Base-by-base conservation (phyloP, 257 asterid genomes). In the Solanum dulcamara region DNA sequence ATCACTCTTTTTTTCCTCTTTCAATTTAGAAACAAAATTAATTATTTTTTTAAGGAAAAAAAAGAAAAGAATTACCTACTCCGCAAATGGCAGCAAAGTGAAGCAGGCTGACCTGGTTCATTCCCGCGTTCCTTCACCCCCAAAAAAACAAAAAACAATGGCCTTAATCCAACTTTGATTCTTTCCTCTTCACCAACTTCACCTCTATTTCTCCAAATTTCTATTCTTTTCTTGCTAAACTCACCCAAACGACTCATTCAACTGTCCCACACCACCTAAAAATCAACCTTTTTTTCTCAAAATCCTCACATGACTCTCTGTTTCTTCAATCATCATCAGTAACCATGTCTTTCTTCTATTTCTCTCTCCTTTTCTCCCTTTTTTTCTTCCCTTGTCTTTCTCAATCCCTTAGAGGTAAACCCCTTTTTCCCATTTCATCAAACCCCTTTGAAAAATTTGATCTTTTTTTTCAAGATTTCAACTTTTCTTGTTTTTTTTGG, bases 341-440 rank as follows among this genome's bases (percentile, higher is more conserved):
- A 83, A 66, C 81, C 80, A 83, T 83, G 85, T 83, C 85, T 59
- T 26, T 11, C 55, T 64, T 46, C 77, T 89, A 15, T 30, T 87
- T 42, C 91, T 89, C 88, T 83, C 81, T 80, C 70, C 8, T 62
- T 77, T 15, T 44, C 86, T 77, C 84, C 89, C 40, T 88, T 64
- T 90, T 92, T 33, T 42, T 86, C 40, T 66, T 86, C 86, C 81
- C 91, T 88, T 17, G 70, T 70, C 38, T 84, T 37, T 89, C 91
- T 24, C 96, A 93, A 77, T 72, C 95, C 64, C 90, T 85, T 6
- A 84, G 87, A 91, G 97, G 99, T 96, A 89, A 85, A 15, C 32
- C 71, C 67, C 37, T 28, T 75, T 14, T 12, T 3, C 80, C 50
- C 11, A 37, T 46, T 46, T 2, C 6, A 82, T 68, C 7, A 26